Evolutionary conservation across 192 early-diverging fungal genomes (phyloP).

Genomic region (Pilobolus umbonatus): DNA sequence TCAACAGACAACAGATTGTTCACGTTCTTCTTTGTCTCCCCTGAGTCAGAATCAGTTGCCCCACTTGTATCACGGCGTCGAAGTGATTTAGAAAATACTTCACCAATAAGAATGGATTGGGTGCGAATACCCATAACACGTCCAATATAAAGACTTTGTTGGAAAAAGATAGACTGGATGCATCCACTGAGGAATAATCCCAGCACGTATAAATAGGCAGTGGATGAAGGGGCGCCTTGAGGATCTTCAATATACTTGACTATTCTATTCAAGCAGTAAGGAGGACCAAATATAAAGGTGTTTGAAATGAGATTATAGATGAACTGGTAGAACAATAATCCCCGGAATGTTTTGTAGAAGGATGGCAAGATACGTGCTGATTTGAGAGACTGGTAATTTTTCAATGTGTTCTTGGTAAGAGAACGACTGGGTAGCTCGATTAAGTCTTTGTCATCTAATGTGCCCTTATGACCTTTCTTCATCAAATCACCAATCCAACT

Average conservation of each 20-base stretch:
- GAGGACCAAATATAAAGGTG: constrained; percentile 40
- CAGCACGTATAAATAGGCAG: constrained; percentile 56
- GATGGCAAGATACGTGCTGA: neutral
- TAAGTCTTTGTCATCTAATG: constrained; percentile 48
- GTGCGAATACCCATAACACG: constrained; percentile 57
- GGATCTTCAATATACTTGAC: constrained; percentile 46
- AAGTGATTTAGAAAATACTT: constrained; percentile 35
- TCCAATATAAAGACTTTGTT: constrained; percentile 61
- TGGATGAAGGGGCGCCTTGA: constrained; percentile 8
- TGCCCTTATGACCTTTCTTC: constrained; percentile 41
- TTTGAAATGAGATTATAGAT: constrained; percentile 19
- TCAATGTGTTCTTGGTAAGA: constrained; percentile 31
- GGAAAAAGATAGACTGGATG: constrained; percentile 40
- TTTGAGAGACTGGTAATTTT: constrained; percentile 12
- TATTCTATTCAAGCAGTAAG: constrained; percentile 56
- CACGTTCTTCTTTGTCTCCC: constrained; percentile 42
- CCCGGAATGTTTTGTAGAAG: constrained; percentile 25
- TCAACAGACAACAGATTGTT: constrained; percentile 64
- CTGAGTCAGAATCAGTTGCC: constrained; percentile 14
- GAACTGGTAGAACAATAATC: constrained; percentile 40
- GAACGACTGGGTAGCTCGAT: constrained; percentile 45
- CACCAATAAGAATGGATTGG: constrained; percentile 40
- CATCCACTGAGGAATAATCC: constrained; percentile 49
- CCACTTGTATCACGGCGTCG: constrained; percentile 31
- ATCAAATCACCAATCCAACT: constrained; percentile 51